Evolutionary conservation across 805 yeast genomes (phyloP).

Genomic region (Pichia sporocuriosa): DNA sequence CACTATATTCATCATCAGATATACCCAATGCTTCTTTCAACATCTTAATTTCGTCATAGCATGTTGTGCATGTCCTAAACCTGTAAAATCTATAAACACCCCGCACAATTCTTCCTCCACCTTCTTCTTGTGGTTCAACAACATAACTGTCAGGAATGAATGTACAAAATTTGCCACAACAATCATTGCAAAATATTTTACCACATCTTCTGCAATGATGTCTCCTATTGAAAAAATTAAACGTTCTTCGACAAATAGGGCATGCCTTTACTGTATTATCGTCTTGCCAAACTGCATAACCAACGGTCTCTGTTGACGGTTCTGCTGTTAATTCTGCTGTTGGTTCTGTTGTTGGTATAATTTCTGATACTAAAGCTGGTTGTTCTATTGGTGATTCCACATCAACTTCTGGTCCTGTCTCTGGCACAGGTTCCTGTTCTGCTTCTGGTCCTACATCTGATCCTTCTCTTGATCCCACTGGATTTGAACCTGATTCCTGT

Average conservation of each 20-base stretch:
- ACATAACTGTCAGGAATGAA: conserved; percentile 57
- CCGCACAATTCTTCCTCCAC: conserved; percentile 9
- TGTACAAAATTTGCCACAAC: conserved; percentile 47
- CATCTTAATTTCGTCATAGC: conserved; percentile 57
- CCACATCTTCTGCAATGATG: conserved; percentile 88
- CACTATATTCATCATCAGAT: background rate
- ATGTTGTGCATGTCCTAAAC: conserved; percentile 70
- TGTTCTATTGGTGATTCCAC: too few species aligned
- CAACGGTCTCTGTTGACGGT: too few species aligned
- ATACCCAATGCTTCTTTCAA: conserved; percentile 36
- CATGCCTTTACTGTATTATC: conserved; percentile 52
- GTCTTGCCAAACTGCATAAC: conserved; percentile 77
- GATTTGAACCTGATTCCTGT: too few species aligned
- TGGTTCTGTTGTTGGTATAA: too few species aligned
- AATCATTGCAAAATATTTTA: conserved; percentile 62
- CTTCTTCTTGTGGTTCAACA: conserved; percentile 33
- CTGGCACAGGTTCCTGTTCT: too few species aligned
- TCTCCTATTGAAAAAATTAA: conserved; percentile 59
- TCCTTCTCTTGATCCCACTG: too few species aligned
- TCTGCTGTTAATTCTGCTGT: too few species aligned
- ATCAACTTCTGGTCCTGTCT: too few species aligned
- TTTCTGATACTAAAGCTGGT: too few species aligned
- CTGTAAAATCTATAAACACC: conserved; percentile 39
- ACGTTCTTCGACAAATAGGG: conserved; percentile 44
- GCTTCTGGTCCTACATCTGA: too few species aligned